phyloP scores from a whole-genome alignment of 2,329 filamentous ascomycete genomes.

The Plectosphaerella sp. region DNA sequence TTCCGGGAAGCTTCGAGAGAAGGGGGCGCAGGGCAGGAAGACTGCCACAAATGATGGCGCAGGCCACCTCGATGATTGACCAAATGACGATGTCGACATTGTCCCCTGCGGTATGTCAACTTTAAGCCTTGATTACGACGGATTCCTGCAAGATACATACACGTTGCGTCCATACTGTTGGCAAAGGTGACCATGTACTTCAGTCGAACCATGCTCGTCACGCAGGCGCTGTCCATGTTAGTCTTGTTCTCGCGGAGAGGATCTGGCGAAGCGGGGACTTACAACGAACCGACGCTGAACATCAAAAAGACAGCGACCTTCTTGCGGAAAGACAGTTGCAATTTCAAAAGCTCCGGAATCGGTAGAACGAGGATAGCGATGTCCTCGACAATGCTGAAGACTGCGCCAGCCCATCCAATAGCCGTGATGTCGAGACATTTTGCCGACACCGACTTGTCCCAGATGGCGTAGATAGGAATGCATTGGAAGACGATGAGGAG shows the following conservation, averaged over 20 bases:
- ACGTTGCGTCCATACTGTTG: constrained; percentile 6
- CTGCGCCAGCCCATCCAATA: constrained; percentile 6
- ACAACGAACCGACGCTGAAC: constrained; percentile 13
- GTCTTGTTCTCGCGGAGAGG: not conserved
- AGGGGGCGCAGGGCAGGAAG: constrained; percentile 32
- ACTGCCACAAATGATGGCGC: constrained; percentile 36
- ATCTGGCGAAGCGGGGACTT: not conserved
- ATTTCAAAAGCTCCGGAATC: constrained; percentile 9
- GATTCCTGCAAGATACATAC: not conserved
- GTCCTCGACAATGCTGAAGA: constrained; percentile 12
- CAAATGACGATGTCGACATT: constrained; percentile 24
- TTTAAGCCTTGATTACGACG: not conserved
- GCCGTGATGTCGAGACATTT: constrained; percentile 6
- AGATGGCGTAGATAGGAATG: constrained; percentile 9
- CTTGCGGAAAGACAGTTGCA: constrained; percentile 7
- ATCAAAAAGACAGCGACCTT: constrained; percentile 7
- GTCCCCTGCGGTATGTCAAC: constrained; percentile 11
- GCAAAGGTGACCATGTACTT: constrained; percentile 10
- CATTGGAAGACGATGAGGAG: constrained; percentile 15
- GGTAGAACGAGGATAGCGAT: constrained; percentile 10
- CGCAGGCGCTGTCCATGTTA: constrained; percentile 6
- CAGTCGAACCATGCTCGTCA: constrained; percentile 12
- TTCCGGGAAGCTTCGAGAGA: not conserved
- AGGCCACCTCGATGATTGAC: constrained; percentile 23
- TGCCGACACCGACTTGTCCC: constrained; percentile 6